phyloP scores from a whole-genome alignment of 495 filamentous ascomycete species.

The Cercophora samala region DNA sequence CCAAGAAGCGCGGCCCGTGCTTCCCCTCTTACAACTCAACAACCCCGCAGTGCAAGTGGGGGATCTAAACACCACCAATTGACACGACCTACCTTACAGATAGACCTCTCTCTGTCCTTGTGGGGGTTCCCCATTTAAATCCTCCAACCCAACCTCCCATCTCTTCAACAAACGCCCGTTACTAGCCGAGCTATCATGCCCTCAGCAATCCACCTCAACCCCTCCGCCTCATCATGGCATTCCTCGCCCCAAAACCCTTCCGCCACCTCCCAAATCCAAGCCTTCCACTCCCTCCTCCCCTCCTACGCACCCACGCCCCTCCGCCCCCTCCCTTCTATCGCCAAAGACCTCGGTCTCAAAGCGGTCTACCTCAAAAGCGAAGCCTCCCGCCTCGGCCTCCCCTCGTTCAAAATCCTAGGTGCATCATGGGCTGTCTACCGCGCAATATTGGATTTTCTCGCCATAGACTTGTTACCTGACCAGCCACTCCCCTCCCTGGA shows the following conservation, averaged over 20 bases:
- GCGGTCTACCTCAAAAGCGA: conserved; percentile 60
- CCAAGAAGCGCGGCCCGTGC: too few relatives aligned
- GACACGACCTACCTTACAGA: too few relatives aligned
- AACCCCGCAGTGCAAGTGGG: too few relatives aligned
- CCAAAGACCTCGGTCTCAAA: conserved; percentile 52
- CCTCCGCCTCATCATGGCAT: neutral
- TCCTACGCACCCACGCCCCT: conserved; percentile 51
- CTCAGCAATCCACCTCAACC: neutral
- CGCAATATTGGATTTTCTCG: conserved; percentile 46
- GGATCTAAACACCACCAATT: too few relatives aligned
- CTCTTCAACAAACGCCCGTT: too few relatives aligned
- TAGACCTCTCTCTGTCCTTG: too few relatives aligned
- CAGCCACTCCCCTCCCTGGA: neutral
- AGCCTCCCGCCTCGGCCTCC: conserved; percentile 57
- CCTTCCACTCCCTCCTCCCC: conserved; percentile 54
- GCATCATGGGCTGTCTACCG: conserved; percentile 69
- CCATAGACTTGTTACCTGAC: neutral
- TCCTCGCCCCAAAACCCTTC: neutral
- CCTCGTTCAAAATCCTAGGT: conserved; percentile 73
- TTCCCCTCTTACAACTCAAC: too few relatives aligned
- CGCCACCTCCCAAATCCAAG: conserved; percentile 1
- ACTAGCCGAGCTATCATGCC: neutral
- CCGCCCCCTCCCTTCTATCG: conserved; percentile 48
- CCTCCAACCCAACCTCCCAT: too few relatives aligned
- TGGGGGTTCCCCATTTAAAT: too few relatives aligned